Evolutionary conservation across 139 green algal species (phyloP).

Genomic region (Edaphochlamys debaryana): DNA sequence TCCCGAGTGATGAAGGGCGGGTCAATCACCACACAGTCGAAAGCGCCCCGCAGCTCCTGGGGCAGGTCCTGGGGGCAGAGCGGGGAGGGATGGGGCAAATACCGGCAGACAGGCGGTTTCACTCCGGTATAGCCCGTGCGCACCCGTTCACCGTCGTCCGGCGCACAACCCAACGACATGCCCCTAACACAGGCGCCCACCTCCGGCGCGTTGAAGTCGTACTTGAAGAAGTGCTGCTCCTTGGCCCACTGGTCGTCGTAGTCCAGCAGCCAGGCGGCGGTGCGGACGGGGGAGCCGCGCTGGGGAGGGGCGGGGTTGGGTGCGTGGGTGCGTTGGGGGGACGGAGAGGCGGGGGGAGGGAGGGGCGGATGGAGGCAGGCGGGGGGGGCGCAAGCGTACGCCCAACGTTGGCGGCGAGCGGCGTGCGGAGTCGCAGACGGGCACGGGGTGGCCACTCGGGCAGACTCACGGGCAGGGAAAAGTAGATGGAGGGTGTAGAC

Average conservation of each 20-base stretch:
- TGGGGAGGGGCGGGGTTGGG: not conserved
- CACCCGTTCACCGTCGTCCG: too few species aligned
- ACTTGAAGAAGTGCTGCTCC: constrained; percentile 69
- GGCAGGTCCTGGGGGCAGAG: too few species aligned
- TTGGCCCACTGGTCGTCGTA: constrained; percentile 75
- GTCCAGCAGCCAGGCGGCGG: constrained; percentile 60
- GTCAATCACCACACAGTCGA: constrained; percentile 77
- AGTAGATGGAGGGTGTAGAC: constrained; percentile 75
- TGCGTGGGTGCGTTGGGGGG: too few species aligned
- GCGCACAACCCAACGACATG: too few species aligned
- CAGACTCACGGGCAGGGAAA: too few species aligned
- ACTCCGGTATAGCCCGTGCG: too few species aligned
- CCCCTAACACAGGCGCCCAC: too few species aligned
- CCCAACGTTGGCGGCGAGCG: too few species aligned
- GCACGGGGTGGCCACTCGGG: too few species aligned
- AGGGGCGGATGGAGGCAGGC: not conserved
- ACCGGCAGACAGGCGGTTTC: too few species aligned
- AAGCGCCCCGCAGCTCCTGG: constrained; percentile 57
- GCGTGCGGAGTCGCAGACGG: too few species aligned
- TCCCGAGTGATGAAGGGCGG: constrained; percentile 81
- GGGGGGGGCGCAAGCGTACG: not conserved
- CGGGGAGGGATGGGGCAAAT: too few species aligned
- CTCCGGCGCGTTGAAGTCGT: constrained; percentile 78
- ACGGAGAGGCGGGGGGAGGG: not conserved
- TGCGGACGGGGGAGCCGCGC: not conserved